A percentile compares a stretch with the other conserved stretches of the same genome.
These are phyloP conservation scores for Athelia psychrophila DNA, from an alignment of 1,284 basidiomycete species.

Conservation along the genomic window DNA sequence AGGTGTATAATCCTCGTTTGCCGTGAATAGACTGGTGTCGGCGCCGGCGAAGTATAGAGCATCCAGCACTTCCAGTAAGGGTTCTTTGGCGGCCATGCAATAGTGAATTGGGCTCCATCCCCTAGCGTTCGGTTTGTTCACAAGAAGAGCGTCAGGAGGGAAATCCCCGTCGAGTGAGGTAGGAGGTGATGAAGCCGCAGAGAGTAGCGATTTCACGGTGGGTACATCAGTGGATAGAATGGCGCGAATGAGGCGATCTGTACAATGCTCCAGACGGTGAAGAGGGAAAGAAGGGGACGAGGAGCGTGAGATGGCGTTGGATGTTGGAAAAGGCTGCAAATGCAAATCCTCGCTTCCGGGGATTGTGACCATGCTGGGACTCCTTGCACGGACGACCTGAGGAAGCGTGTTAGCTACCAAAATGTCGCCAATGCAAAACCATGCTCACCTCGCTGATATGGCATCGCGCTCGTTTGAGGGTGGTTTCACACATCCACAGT, in stretches of 20 bases:
- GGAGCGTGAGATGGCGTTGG: neutral
- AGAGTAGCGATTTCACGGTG: slow-evolving; percentile 53
- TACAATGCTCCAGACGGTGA: slow-evolving; percentile 34
- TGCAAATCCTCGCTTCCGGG: neutral
- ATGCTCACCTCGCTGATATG: slow-evolving; percentile 49
- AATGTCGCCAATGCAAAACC: too few species aligned
- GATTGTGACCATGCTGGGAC: too few species aligned
- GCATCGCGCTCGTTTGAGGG: slow-evolving; percentile 56
- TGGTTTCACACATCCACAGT: slow-evolving; percentile 66
- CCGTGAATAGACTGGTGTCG: slow-evolving; percentile 68
- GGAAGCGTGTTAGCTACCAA: too few species aligned
- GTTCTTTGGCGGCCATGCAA: slow-evolving; percentile 51
- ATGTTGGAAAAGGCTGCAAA: neutral
- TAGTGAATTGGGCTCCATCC: slow-evolving; percentile 74
- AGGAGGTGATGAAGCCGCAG: slow-evolving; percentile 39
- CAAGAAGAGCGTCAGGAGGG: slow-evolving; percentile 43
- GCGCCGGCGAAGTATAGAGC: slow-evolving; percentile 70
- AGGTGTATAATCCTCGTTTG: slow-evolving; percentile 58
- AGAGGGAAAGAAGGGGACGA: slow-evolving; percentile 11
- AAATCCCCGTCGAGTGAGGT: slow-evolving; percentile 37
- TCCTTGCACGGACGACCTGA: neutral
- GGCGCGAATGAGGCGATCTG: slow-evolving; percentile 50
- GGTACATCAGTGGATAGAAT: slow-evolving; percentile 45
- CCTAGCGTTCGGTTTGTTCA: slow-evolving; percentile 59
- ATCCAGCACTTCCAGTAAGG: slow-evolving; percentile 62